Evolutionary conservation across 2,329 filamentous ascomycete species (phyloP).

Genomic region (Colletotrichum tropicale): DNA sequence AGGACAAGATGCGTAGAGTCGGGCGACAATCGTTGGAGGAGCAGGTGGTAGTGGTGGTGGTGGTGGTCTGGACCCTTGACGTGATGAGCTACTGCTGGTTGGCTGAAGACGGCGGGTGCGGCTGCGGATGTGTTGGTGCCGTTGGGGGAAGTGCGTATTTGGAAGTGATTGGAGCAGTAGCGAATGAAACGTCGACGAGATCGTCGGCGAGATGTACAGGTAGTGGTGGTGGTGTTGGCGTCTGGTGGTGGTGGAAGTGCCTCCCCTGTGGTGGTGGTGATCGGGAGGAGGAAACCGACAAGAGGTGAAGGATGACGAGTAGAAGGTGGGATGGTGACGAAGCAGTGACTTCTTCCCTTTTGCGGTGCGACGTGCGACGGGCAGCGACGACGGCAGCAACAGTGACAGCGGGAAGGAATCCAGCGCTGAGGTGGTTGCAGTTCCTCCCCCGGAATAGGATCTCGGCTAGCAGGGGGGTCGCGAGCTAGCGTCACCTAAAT

Average conservation of each 20-base stretch:
- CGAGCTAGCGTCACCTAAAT: not conserved
- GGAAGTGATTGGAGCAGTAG: not conserved
- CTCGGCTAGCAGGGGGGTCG: not conserved
- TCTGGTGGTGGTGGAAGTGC: not conserved
- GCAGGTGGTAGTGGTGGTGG: not conserved
- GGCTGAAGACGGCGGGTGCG: not conserved
- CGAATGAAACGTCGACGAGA: not conserved
- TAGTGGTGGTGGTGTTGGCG: not conserved
- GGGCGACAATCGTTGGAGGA: not conserved
- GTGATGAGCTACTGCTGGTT: not conserved
- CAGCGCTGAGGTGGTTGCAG: not conserved
- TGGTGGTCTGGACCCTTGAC: not conserved
- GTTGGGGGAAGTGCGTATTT: not conserved
- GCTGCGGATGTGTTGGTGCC: conserved; percentile 8
- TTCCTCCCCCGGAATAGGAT: conserved; percentile 2
- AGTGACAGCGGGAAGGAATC: not conserved
- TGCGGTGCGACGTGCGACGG: not conserved
- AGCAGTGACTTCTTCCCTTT: not conserved
- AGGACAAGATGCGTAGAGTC: not conserved
- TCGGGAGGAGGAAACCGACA: not conserved
- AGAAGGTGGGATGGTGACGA: not conserved
- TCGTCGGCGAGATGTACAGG: not conserved
- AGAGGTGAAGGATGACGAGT: not conserved
- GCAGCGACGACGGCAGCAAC: not conserved
- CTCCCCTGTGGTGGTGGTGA: not conserved